These are phyloP conservation scores for Colletotrichum acutatum DNA, from an alignment of 2,329 filamentous ascomycete species.

Conservation along the genomic window DNA sequence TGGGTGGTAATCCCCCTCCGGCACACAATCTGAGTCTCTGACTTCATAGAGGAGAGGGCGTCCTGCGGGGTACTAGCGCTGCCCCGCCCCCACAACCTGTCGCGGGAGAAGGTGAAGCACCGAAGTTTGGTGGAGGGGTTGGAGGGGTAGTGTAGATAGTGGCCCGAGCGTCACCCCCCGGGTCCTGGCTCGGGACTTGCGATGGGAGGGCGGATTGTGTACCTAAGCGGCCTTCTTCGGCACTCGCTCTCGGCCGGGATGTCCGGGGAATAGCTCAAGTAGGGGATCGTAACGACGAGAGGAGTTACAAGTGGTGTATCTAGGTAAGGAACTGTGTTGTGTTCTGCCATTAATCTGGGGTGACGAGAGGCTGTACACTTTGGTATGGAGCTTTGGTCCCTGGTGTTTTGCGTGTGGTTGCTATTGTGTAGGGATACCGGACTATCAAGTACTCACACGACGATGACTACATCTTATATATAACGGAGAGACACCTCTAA, in stretches of 20 bases:
- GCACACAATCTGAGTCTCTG: not conserved
- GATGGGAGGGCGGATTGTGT: not conserved
- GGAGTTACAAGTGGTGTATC: too few species aligned
- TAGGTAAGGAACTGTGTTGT: too few species aligned
- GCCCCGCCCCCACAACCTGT: slow-evolving; percentile 23
- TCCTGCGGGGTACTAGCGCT: slow-evolving; percentile 3
- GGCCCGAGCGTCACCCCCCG: slow-evolving; percentile 6
- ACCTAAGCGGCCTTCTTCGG: not conserved
- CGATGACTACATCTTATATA: too few species aligned
- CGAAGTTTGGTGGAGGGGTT: not conserved
- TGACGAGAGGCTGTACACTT: not conserved
- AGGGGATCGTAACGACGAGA: not conserved
- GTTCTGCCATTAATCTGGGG: too few species aligned
- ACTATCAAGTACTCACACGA: too few species aligned
- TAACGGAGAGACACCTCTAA: too few species aligned
- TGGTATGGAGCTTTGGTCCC: not conserved
- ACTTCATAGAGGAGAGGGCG: not conserved
- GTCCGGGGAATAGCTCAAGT: not conserved
- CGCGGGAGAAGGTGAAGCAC: not conserved
- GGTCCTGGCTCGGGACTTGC: slow-evolving; percentile 19
- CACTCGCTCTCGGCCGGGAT: not conserved
- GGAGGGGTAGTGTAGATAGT: not conserved
- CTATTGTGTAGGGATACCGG: not conserved
- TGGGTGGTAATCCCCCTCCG: not conserved
- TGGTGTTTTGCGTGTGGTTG: not conserved